Base-by-base conservation (phyloP, 495 filamentous ascomycete genomes). In the Hyaloscypha variabilis region DNA sequence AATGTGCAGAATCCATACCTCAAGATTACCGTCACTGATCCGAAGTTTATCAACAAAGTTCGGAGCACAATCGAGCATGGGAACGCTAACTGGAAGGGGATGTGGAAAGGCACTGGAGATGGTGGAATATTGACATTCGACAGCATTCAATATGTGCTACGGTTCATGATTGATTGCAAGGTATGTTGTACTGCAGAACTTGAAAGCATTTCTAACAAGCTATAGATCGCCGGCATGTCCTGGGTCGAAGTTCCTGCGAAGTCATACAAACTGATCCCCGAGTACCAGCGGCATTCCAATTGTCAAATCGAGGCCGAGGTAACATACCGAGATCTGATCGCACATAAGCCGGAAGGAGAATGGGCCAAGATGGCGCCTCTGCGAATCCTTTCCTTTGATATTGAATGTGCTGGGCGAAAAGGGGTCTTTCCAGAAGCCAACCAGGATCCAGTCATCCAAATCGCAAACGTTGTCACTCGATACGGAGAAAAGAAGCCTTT, bases 291-390 rank as follows among this genome's bases (percentile, higher is more conserved):
- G 58, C 87, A 94, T 29, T 97, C 94, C 19, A 97, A 90, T 69
- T 98, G 95, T 71, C 95, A 99, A 75, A 94, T 99, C 64, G 95
- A 99, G 74, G 95, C 96, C 26, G 78, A 84, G 42, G 82, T 95
- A 23, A 87, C 90, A 76, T 97, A 93, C 70, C 79, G 77, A 63
- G 87, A 97, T 71, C 78, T 99, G 42, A 90, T 97, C 64, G 87
- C 95, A 8, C 94, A 98, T 74, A 82, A 90, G 26, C 87, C 91
- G n/a, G 89, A 91, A 63, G 95, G 94, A 4, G 95, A 98, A 73
- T 99, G 95, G 92, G 92, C 91, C 11, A 99, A 97, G 78, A 98
- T 99, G 92, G 96, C 95, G 0, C 95, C 95, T 1, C 80, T 99
- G 23, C 87, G 95, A 42, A 88, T 97, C 58, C 77, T 99, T 17